Evolutionary conservation across 140 eudicot genomes (phyloP).

Genomic region (Ambrosia hybrid): DNA sequence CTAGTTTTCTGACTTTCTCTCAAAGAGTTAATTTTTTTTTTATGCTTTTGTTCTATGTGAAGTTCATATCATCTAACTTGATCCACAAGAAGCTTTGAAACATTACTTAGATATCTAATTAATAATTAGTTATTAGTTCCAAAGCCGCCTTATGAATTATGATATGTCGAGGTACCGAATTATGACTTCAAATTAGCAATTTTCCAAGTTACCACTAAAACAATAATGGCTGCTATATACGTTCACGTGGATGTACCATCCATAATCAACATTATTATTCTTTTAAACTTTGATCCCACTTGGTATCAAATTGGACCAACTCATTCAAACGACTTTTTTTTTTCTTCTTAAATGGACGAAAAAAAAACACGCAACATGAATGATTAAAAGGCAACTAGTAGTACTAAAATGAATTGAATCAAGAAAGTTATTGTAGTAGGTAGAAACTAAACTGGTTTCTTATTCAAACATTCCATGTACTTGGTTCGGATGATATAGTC

Average conservation of each 20-base stretch:
- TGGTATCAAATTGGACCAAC: slow-evolving; percentile 16
- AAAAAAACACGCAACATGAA: slow-evolving; percentile 14
- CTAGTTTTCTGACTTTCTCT: too few species aligned
- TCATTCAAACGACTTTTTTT: background rate
- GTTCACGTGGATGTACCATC: slow-evolving; percentile 2
- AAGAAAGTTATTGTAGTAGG: slow-evolving; percentile 11
- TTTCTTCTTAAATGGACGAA: background rate
- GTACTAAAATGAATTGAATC: slow-evolving; percentile 6
- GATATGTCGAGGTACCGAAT: background rate
- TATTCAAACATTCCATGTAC: background rate
- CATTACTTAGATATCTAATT: background rate
- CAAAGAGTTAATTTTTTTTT: too few species aligned
- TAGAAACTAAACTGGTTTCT: background rate
- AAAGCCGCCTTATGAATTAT: slow-evolving; percentile 3
- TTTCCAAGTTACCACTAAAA: slow-evolving; percentile 3
- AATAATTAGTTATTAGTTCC: background rate
- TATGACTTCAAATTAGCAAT: background rate
- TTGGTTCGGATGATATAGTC: slow-evolving; percentile 1
- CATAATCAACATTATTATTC: slow-evolving; percentile 4
- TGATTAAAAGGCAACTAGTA: slow-evolving; percentile 23
- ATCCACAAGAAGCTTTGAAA: background rate
- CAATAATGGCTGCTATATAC: slow-evolving; percentile 5
- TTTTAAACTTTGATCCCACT: slow-evolving; percentile 21
- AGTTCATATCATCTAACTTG: too few species aligned
- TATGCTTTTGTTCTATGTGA: too few species aligned